Conservation (phyloP, 202 grass and related monocot genomes). For the Zizania palustris region DNA sequence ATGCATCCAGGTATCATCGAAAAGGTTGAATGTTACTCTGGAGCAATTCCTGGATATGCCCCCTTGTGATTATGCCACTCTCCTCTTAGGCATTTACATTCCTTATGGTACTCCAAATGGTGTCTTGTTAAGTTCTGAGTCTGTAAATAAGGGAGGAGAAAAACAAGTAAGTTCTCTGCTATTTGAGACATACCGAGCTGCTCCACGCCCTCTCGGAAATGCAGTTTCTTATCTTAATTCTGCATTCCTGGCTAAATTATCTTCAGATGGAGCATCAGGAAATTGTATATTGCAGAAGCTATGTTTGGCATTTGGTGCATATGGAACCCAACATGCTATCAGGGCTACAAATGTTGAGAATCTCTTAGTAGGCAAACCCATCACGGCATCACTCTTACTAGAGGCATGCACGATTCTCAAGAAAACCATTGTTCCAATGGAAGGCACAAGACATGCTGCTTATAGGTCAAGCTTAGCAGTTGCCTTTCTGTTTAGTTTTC, state of each 20-base stretch:
- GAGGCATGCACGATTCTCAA: constrained; percentile 69
- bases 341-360: constrained; percentile 82
- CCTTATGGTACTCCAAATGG: constrained; percentile 47
- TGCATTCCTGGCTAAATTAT: constrained; percentile 71
- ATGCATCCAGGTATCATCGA: constrained; percentile 56
- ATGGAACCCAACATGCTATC: constrained; percentile 72
- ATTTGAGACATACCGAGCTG: constrained; percentile 78
- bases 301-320: constrained; percentile 77
- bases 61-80: constrained; percentile 59
- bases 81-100: constrained; percentile 75
- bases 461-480: constrained; percentile 86
- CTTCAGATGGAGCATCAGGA: constrained; percentile 51
- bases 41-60: constrained; percentile 84
- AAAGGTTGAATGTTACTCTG: constrained; percentile 49
- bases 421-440: constrained; percentile 58
- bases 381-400: constrained; percentile 55
- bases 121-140: constrained; percentile 16
- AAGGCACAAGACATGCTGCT: constrained; percentile 63
- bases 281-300: constrained; percentile 48
- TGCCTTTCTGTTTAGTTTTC: constrained; percentile 82
- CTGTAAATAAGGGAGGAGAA: neutral
- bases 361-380: constrained; percentile 64
- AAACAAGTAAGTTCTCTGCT: constrained; percentile 35
- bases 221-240: constrained; percentile 76
- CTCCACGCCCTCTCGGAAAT: constrained; percentile 69